Evolutionary conservation across 2,329 filamentous ascomycete genomes (phyloP).

Genomic region (Taxawa tesnikishii): DNA sequence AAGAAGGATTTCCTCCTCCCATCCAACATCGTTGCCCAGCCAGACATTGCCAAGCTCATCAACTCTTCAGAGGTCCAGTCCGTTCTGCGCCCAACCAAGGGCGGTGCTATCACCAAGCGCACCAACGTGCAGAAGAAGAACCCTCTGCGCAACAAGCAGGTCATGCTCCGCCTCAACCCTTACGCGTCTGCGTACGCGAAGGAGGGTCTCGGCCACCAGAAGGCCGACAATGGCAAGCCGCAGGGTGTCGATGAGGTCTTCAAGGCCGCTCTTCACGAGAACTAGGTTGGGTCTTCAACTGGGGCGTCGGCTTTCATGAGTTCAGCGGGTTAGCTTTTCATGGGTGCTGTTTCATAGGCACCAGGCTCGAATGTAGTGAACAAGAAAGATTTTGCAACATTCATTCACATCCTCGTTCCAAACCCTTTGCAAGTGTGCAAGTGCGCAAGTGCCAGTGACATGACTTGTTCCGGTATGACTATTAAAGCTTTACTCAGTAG

Average conservation of each 20-base stretch:
- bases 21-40: conserved; percentile 81
- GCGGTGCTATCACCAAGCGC: conserved; percentile 81
- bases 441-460: no score
- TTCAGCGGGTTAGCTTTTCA: no score
- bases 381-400: no score
- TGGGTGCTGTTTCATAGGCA: no score
- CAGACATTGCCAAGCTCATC: conserved; percentile 94
- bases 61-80: conserved; percentile 98
- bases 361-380: no score
- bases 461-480: no score
- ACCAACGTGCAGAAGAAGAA: conserved; percentile 98
- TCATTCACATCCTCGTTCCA: no score
- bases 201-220: conserved; percentile 67
- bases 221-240: conserved; percentile 51
- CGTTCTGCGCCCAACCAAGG: conserved; percentile 85
- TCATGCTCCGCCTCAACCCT: conserved; percentile 95
- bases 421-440: no score
- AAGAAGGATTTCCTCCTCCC: conserved; percentile 99
- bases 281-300: conserved; percentile 22
- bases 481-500: no score
- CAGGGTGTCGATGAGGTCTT: conserved; percentile 40
- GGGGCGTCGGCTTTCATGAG: conserved; percentile 1
- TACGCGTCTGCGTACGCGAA: conserved; percentile 87
- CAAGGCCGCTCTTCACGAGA: conserved; percentile 33
- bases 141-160: conserved; percentile 97